These are phyloP conservation scores for Wickerhamiella occidentalis DNA, from an alignment of 805 yeast genomes.

Conservation along the genomic window DNA sequence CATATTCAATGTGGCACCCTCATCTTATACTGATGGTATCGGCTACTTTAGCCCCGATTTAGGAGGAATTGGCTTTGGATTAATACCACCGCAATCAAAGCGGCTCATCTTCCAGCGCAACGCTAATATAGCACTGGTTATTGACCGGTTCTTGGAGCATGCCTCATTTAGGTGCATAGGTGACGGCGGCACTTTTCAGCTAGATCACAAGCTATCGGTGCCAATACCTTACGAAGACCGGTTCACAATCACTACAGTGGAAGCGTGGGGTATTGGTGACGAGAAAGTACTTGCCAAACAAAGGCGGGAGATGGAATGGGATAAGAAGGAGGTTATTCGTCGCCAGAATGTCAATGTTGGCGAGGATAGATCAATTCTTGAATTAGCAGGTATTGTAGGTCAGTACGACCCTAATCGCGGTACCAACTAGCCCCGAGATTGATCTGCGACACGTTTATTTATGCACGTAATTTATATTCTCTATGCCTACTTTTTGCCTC, in stretches of 20 bases:
- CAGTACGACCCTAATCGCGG: conserved; percentile 22
- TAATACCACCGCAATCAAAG: conserved; percentile 38
- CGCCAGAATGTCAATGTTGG: conserved; percentile 55
- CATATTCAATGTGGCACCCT: conserved; percentile 1
- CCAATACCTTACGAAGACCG: conserved; percentile 48
- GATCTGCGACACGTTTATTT: too few relatives aligned
- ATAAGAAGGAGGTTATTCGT: conserved; percentile 69
- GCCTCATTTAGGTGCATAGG: conserved; percentile 66
- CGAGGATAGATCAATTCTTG: conserved; percentile 76
- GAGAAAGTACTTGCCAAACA: conserved; percentile 68
- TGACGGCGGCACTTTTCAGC: conserved; percentile 35
- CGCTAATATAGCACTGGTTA: conserved; percentile 68
- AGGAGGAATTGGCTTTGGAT: conserved; percentile 70
- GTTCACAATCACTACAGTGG: conserved; percentile 60
- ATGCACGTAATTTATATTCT: too few relatives aligned
- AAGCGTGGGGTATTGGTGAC: conserved; percentile 88
- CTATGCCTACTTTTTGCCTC: conserved; percentile 15
- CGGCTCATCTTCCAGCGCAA: conserved; percentile 19
- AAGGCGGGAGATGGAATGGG: conserved; percentile 78
- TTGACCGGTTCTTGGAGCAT: conserved; percentile 69
- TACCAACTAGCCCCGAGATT: neutral
- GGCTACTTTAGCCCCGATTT: conserved; percentile 33
- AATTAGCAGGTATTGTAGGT: conserved; percentile 62
- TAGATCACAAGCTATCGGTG: conserved; percentile 23
- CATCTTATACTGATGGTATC: neutral